A percentile compares a stretch with the other conserved stretches of the same genome.
phyloP scores from a whole-genome alignment of 371 early-diverging fungal genomes.

The Catenaria anguillulae region DNA sequence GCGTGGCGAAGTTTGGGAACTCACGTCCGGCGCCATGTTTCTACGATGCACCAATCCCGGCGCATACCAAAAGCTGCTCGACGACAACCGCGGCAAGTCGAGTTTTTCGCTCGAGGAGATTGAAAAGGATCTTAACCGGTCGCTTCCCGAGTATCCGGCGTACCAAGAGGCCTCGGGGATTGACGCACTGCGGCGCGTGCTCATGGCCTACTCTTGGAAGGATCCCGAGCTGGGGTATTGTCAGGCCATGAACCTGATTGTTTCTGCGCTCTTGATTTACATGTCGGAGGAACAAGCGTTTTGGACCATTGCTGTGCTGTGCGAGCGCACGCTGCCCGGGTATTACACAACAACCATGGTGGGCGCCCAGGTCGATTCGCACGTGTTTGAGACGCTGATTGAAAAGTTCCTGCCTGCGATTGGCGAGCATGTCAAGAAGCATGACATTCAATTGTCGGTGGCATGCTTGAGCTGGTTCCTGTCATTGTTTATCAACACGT shows the following conservation, averaged over 20 bases:
- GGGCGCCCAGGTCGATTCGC: constrained; percentile 86
- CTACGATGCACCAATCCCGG: constrained; percentile 72
- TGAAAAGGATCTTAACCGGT: constrained; percentile 87
- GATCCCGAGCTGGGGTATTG: constrained; percentile 91
- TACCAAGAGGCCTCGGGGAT: constrained; percentile 88
- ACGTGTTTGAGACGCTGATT: constrained; percentile 79
- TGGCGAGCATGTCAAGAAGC: constrained; percentile 56
- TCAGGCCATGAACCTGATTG: constrained; percentile 97
- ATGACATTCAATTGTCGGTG: constrained; percentile 86
- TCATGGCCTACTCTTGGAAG: constrained; percentile 69
- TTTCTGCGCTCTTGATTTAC: constrained; percentile 80
- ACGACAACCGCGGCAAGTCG: constrained; percentile 27
- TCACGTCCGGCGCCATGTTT: constrained; percentile 77
- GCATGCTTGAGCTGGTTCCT: constrained; percentile 93
- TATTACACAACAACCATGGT: constrained; percentile 96
- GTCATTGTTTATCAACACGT: constrained; percentile 80
- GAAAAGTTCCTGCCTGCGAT: constrained; percentile 54
- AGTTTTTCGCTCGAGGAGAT: constrained; percentile 70
- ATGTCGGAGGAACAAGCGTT: constrained; percentile 93
- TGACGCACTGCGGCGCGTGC: constrained; percentile 68
- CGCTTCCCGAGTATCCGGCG: constrained; percentile 81
- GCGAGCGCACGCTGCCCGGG: constrained; percentile 77
- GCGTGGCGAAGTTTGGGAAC: constrained; percentile 94
- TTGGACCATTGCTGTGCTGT: constrained; percentile 74
- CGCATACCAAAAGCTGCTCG: constrained; percentile 56